Evolutionary conservation across 768 basidiomycete species (phyloP).

Genomic region (Auricularia cornea): DNA sequence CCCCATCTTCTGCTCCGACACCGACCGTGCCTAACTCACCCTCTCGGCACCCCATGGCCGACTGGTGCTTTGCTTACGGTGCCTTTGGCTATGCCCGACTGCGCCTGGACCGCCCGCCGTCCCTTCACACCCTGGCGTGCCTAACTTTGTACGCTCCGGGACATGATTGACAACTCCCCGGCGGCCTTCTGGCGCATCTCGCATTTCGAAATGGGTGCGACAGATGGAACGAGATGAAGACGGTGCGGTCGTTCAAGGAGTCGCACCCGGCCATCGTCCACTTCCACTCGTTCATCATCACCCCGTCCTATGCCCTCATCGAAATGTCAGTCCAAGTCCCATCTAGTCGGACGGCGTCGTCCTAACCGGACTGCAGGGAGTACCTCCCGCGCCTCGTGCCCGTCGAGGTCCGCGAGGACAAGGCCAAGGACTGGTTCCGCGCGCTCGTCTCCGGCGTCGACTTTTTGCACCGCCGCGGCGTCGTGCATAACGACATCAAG

Average conservation of each 20-base stretch:
- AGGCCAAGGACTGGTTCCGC: conserved; percentile 75
- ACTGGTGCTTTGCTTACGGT: too few species aligned
- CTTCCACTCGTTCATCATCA: conserved; percentile 91
- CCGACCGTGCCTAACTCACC: too few species aligned
- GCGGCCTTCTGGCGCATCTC: not conserved
- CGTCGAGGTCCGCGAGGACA: conserved; percentile 74
- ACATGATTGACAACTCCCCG: too few species aligned
- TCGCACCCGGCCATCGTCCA: conserved; percentile 88
- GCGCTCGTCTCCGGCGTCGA: conserved; percentile 75
- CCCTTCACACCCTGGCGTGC: too few species aligned
- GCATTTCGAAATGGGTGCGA: conserved; percentile 6
- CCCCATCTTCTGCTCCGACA: too few species aligned
- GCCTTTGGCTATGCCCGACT: too few species aligned
- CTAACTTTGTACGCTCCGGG: too few species aligned
- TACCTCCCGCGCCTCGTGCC: conserved; percentile 81
- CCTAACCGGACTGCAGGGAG: conserved; percentile 43
- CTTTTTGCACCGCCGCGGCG: conserved; percentile 74
- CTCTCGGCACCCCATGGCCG: too few species aligned
- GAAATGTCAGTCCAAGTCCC: conserved; percentile 71
- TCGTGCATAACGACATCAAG: conserved; percentile 95
- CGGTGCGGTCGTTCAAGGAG: conserved; percentile 75
- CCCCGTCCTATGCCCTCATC: conserved; percentile 81
- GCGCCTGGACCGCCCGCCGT: too few species aligned
- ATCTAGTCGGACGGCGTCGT: conserved; percentile 5
- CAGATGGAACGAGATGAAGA: conserved; percentile 94